Conservation (phyloP, 768 basidiomycete genomes). For the Suillus paluster region DNA sequence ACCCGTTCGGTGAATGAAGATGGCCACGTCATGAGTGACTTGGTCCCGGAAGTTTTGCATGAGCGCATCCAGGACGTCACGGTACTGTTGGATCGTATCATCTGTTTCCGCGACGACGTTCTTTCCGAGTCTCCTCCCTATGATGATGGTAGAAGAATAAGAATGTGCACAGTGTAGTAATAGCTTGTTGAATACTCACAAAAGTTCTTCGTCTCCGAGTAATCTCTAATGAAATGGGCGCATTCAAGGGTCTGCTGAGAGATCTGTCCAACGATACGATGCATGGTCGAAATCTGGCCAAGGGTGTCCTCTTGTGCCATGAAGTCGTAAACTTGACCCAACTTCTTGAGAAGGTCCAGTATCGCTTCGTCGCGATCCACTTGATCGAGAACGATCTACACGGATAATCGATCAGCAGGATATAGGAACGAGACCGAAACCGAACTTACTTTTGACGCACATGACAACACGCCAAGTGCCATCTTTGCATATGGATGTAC, state of each 20-base stretch:
- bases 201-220: constrained; percentile 8
- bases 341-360: constrained; percentile 1
- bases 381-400: neutral
- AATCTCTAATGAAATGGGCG: constrained; percentile 8
- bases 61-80: neutral
- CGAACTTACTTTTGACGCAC: neutral
- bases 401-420: no score
- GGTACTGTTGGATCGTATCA: neutral
- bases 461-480: neutral
- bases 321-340: constrained; percentile 8
- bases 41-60: neutral
- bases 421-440: neutral
- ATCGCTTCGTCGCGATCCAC: neutral
- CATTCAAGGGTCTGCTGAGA: constrained; percentile 12
- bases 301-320: neutral
- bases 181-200: neutral
- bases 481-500: constrained; percentile 10
- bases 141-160: neutral
- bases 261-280: neutral
- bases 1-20: no score
- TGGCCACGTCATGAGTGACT: no score
- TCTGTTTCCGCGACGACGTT: neutral
- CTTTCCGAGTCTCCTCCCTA: constrained; percentile 3
- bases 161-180: neutral
- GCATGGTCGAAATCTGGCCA: neutral